Percentiles rank a stretch among this genome's conserved stretches.
phyloP scores from a whole-genome alignment of 441 rosid genomes.

The Metrosideros polymorpha region DNA sequence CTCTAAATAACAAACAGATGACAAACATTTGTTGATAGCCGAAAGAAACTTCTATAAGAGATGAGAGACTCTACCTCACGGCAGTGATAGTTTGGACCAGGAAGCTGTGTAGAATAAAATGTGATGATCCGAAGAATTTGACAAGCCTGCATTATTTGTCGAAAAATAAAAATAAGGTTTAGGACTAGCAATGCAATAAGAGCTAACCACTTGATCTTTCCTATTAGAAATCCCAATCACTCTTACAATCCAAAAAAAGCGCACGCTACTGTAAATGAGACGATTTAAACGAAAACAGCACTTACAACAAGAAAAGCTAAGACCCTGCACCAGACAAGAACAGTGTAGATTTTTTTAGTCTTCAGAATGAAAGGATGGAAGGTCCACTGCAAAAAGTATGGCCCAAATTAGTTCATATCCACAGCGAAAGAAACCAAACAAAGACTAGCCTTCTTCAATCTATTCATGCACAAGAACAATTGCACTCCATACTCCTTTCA shows the following conservation, averaged over 20 bases:
- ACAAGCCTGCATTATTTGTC: slow-evolving; percentile 44
- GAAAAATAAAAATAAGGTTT: not conserved
- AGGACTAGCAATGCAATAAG: not conserved
- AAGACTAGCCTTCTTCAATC: not conserved
- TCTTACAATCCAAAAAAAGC: not conserved
- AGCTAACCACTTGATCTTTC: not conserved
- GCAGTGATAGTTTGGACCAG: slow-evolving; percentile 99
- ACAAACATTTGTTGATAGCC: not conserved
- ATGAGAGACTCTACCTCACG: slow-evolving; percentile 55
- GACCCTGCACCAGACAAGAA: slow-evolving; percentile 96
- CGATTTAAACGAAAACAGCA: not conserved
- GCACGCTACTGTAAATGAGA: not conserved
- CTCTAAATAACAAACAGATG: not conserved
- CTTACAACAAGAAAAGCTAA: slow-evolving; percentile 95
- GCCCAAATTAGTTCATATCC: not conserved
- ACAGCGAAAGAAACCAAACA: not conserved
- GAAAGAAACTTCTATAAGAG: not conserved
- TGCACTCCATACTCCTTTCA: not conserved
- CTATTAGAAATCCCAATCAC: not conserved
- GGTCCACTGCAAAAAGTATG: slow-evolving; percentile 71
- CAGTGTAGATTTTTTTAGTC: slow-evolving; percentile 95
- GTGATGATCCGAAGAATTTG: slow-evolving; percentile 82
- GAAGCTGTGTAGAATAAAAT: slow-evolving; percentile 97
- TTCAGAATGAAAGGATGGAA: slow-evolving; percentile 95
- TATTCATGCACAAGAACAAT: not conserved